Evolutionary conservation across 2,329 filamentous ascomycete species (phyloP), one percentile per base, ranked within the genome.

Genomic region (Ceratocystis albifundus): DNA sequence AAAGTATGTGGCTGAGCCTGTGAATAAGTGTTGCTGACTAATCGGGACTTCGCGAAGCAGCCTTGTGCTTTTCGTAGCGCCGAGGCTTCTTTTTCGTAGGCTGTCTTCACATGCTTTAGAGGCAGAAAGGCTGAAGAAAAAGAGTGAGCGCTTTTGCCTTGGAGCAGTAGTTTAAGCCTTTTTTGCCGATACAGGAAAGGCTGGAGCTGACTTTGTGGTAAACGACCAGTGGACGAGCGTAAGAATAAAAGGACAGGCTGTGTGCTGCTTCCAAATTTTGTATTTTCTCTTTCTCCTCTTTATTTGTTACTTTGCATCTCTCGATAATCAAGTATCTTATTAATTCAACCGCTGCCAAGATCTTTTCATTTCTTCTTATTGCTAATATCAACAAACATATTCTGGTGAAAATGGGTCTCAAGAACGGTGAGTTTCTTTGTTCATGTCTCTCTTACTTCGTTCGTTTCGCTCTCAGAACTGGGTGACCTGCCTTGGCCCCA

Each of bases 401-500:
- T 22, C 46, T 36, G 28, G n/a, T 53, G 32, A 65, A 12, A 8
- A 68, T 68, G 66, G 48, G 57, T 41, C 64, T 68, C 30, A 59
- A 62, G 25, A 68, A 68, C 50, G 66, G 65, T 63, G 59, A 44
- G 66, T 65, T 44, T 8, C 15, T 63, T 25, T 25, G 12, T 46
- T n/a, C 15, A 22, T 53, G n/a, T 50, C 15, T 48, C 20, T 17
- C 20, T 48, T 48, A n/a, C 20, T 5, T 48, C 45, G 15, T 5
- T 48, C 45, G 15, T 8, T 48, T n/a, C 5, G 17, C 45, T 20
- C 45, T 20, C 45, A 48, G 45, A 20, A 2, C 45, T 6, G 45
- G 45, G 15, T 20, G 17, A 15, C 45, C n/a, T 8, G 45, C 5
- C 45, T 5, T 15, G n/a, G 45, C 17, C 45, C 7, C 45, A 48